phyloP scores from a whole-genome alignment of 2,329 filamentous ascomycete genomes.

The Talaromyces rugulosus region DNA sequence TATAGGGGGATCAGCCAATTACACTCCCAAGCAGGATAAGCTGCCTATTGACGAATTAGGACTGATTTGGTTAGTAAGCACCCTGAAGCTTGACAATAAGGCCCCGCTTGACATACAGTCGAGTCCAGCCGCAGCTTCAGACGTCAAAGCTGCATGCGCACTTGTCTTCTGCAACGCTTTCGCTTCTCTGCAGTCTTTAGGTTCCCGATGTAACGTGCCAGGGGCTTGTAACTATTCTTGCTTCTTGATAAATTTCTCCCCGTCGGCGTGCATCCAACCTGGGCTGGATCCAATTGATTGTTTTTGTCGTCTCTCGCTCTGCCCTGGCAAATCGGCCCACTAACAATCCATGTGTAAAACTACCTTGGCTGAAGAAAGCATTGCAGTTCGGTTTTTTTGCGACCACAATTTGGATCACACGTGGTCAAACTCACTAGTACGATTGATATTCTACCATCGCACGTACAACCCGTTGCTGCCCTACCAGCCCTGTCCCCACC shows the following conservation, averaged over 20 bases:
- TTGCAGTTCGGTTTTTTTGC: background rate
- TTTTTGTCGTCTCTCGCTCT: background rate
- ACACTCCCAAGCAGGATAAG: too few species aligned
- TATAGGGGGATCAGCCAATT: too few species aligned
- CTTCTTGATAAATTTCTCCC: background rate
- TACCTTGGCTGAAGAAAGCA: background rate
- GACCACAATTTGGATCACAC: background rate
- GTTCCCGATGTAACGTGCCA: background rate
- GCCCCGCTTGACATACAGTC: background rate
- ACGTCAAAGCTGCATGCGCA: background rate
- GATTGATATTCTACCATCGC: background rate
- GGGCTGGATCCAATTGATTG: background rate
- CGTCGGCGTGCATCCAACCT: too few species aligned
- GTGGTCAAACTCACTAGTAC: background rate
- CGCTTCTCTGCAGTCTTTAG: background rate
- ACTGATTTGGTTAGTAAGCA: too few species aligned
- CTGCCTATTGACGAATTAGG: too few species aligned
- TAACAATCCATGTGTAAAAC: background rate
- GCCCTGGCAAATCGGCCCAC: background rate
- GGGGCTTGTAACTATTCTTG: background rate
- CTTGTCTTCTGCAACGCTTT: background rate
- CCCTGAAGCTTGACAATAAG: too few species aligned
- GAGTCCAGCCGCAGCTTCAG: background rate
- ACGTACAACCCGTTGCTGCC: constrained; percentile 23
- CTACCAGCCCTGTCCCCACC: background rate